These are phyloP conservation scores for Casuarina glauca DNA, from an alignment of 306 rosid species.

Conservation along the genomic window DNA sequence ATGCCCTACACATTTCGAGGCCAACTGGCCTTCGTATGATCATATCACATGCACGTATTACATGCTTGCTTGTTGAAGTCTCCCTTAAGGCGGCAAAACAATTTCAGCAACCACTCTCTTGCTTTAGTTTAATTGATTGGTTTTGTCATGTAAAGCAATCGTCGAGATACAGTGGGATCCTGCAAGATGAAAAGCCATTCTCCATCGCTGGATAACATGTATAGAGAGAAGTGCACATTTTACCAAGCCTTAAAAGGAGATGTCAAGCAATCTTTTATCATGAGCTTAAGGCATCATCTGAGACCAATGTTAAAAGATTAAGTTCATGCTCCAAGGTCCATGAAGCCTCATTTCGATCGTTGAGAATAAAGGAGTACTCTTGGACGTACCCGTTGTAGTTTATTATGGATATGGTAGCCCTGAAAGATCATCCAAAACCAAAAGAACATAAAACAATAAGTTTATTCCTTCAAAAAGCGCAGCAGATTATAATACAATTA, in stretches of 20 bases:
- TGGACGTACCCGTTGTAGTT: conserved; percentile 70
- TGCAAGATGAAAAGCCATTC: neutral
- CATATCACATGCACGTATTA: neutral
- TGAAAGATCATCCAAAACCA: conserved; percentile 37
- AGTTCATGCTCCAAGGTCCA: conserved; percentile 72
- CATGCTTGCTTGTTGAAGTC: neutral
- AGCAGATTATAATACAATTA: neutral
- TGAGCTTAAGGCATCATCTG: conserved; percentile 39
- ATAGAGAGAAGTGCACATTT: neutral
- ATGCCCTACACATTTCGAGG: neutral
- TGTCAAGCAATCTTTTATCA: conserved; percentile 22
- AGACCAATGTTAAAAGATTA: conserved; percentile 51
- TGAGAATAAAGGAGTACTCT: conserved; percentile 68
- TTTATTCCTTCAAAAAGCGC: neutral
- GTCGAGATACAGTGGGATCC: neutral
- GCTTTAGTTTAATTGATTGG: neutral
- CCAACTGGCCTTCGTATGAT: neutral
- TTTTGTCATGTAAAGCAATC: conserved; percentile 1
- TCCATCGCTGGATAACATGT: neutral
- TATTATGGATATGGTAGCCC: conserved; percentile 69
- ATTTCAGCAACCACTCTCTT: neutral
- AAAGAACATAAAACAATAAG: conserved; percentile 23
- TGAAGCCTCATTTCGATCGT: conserved; percentile 54
- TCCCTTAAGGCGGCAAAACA: neutral
- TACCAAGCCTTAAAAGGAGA: conserved; percentile 8